phyloP scores from a whole-genome alignment of 345 rosid genomes.

The Eutrema japonicum region DNA sequence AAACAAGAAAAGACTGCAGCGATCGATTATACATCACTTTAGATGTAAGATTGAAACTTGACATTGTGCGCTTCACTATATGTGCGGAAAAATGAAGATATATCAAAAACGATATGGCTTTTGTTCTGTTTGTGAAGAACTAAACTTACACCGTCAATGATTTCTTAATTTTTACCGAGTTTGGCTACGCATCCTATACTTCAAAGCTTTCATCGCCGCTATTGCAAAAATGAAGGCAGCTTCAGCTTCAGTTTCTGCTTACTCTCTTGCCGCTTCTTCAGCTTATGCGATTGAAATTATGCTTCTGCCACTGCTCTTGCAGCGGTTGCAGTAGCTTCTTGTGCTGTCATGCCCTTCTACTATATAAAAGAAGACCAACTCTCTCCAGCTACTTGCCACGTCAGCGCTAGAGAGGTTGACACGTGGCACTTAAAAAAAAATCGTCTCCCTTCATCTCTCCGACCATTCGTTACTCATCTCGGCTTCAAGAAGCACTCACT shows the following conservation, averaged over 20 bases:
- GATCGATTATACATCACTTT: neutral
- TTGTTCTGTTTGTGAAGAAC: neutral
- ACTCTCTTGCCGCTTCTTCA: too few relatives aligned
- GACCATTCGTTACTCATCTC: too few relatives aligned
- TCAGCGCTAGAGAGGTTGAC: too few relatives aligned
- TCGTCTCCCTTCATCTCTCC: too few relatives aligned
- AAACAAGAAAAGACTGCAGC: constrained; percentile 5
- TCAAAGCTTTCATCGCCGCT: constrained; percentile 67
- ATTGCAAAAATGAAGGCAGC: constrained; percentile 45
- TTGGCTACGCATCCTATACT: constrained; percentile 43
- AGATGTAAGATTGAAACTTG: constrained; percentile 11
- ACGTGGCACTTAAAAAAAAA: too few relatives aligned
- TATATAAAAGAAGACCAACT: too few relatives aligned
- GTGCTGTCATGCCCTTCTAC: constrained; percentile 59
- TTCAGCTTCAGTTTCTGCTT: too few relatives aligned
- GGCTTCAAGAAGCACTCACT: too few relatives aligned
- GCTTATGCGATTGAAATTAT: too few relatives aligned
- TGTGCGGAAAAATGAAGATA: constrained; percentile 2
- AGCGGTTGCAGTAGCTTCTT: constrained; percentile 78
- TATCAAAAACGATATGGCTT: neutral
- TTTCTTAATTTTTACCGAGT: constrained; percentile 46
- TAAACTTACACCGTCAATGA: neutral
- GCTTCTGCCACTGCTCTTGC: too few relatives aligned
- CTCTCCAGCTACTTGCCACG: too few relatives aligned
- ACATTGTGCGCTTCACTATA: constrained; percentile 23